Base-by-base conservation (phyloP, 75 land plant genomes). In the Adiantum capillusveneris region DNA sequence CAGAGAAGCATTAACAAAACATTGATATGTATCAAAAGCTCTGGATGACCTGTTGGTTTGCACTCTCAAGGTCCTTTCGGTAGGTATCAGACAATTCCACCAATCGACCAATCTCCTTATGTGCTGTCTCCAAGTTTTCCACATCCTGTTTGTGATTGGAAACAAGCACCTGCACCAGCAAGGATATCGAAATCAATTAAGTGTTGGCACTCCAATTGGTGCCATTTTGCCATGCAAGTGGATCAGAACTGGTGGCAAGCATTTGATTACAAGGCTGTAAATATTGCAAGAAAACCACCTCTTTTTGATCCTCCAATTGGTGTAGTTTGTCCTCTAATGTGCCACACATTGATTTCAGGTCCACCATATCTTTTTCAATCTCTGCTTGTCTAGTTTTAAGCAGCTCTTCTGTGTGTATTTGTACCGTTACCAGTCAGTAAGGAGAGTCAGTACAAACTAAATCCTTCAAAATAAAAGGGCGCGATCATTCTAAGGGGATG, bases 391-490 rank as follows among this genome's bases (percentile, higher is more conserved):
- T 55, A 13, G 31, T 59, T 37, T 51, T 79, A 69, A 74, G 25
- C 18, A 36, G 31, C 17, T 63, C 19, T 60, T 76, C 89, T 86
- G 53, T 30, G 36, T 5, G 16, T 53, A n/a, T n/a, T n/a, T n/a
- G n/a, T n/a, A n/a, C n/a, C n/a, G n/a, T n/a, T n/a, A n/a, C n/a
- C n/a, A n/a, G n/a, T n/a, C n/a, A n/a, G n/a, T n/a, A n/a, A n/a
- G n/a, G n/a, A n/a, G n/a, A n/a, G n/a, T n/a, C n/a, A n/a, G n/a
- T n/a, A n/a, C n/a, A n/a, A n/a, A n/a, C n/a, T n/a, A n/a, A n/a
- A n/a, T n/a, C n/a, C n/a, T n/a, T n/a, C n/a, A n/a, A n/a, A n/a
- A n/a, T n/a, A n/a, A n/a, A n/a, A n/a, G n/a, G n/a, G n/a, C n/a
- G n/a, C n/a, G n/a, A n/a, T n/a, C n/a, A n/a, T n/a, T n/a, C n/a